Base-by-base conservation (phyloP, 176 grass and related monocot genomes). In the Musa acuminata region DNA sequence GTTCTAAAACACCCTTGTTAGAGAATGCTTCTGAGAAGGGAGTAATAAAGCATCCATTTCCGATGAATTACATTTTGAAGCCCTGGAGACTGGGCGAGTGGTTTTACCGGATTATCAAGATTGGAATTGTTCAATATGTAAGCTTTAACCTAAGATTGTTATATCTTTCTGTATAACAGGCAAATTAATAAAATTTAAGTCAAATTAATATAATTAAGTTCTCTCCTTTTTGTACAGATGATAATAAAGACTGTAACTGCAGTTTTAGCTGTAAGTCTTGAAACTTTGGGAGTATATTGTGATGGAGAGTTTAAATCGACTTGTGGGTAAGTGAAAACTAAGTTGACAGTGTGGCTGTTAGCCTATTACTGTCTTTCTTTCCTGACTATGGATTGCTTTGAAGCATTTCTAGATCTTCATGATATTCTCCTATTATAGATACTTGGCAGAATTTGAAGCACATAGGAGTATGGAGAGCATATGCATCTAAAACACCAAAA, bases 41-140 rank as follows among this genome's bases (percentile, higher is more conserved):
- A 70, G 55, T 77, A 67, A 82, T 96, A 13, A 81, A 92, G 69
- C 93, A 96, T 88, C 93, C 93, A 71, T 96, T 96, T 79, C 89
- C 93, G 17, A 90, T 92, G 85, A 96, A 96, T 77, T 96, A 90
- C 80, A 52, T 96, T 51, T 58, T 96, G 53, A 96, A 92, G 29
- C 89, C 89, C 1, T 96, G 93, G 93, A 85, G 73, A 19, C 53
- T 96, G 58, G 83, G 93, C 7, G 83, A 96, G 77, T 84, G 87
- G 87, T 92, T 96, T 83, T 96, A 96, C 73, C 66, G 86, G 70
- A 29, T 90, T 53, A 87, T 96, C 85, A 96, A 92, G 77, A 89
- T 90, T 70, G 93, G 93, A 72, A 89, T 96, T 70, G 80, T 96
- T 81, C 93, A 92, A 80, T 92, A 96, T 83, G 93, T 96, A 88